Evolutionary conservation across 2,329 filamentous ascomycete genomes (phyloP).

Genomic region (Eutypella sp.): DNA sequence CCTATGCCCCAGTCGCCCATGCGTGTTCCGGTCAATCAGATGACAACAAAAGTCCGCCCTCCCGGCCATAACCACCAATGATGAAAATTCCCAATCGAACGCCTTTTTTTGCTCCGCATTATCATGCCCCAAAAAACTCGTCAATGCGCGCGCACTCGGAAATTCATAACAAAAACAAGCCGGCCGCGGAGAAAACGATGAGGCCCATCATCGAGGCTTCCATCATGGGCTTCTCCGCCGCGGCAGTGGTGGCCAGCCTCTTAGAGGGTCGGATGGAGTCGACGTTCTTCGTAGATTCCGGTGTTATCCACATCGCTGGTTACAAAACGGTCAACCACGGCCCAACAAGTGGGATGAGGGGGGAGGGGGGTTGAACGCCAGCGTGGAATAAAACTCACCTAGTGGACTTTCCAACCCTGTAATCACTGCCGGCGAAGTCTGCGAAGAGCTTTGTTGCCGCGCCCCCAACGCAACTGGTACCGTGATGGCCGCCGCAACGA

Average conservation of each 20-base stretch:
- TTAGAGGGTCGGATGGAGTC: not conserved
- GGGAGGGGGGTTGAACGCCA: not conserved
- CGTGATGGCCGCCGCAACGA: not conserved
- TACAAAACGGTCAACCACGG: not conserved
- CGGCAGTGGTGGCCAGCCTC: slow-evolving; percentile 4
- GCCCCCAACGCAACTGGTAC: not conserved
- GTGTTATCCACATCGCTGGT: not conserved
- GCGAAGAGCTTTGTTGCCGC: not conserved
- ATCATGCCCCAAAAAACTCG: too few species aligned
- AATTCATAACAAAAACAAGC: slow-evolving; percentile 23
- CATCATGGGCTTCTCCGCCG: slow-evolving; percentile 20
- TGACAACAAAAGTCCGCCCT: slow-evolving; percentile 5
- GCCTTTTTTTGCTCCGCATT: too few species aligned
- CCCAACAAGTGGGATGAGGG: not conserved
- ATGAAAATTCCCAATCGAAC: too few species aligned
- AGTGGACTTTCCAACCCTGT: not conserved
- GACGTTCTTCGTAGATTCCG: not conserved
- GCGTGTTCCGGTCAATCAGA: too few species aligned
- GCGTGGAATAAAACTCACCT: not conserved
- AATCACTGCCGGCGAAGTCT: not conserved
- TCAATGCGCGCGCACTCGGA: not conserved
- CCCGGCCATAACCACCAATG: too few species aligned
- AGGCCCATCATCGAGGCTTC: slow-evolving; percentile 27
- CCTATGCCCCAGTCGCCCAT: not conserved
- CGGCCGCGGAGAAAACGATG: slow-evolving; percentile 26